A percentile compares a stretch with the other conserved stretches of the same genome.
Evolutionary conservation across 108 stramenopile species (phyloP).

Genomic region (Schizochytrium sp.): DNA sequence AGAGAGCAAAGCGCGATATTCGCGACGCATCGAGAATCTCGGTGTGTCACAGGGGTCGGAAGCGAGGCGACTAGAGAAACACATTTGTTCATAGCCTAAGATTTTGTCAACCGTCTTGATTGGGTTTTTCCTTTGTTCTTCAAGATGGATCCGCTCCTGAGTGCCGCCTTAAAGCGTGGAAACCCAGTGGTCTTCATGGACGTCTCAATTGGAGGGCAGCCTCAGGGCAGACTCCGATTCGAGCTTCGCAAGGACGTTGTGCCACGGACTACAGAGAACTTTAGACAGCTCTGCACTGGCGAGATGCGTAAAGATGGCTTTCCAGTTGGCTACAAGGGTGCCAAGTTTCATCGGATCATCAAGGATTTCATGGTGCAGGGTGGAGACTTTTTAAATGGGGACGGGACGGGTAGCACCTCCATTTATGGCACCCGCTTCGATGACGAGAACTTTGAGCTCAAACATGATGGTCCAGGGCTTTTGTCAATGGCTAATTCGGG

Average conservation of each 20-base stretch:
- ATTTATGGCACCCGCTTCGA: conserved; percentile 87
- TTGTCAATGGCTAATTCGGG: conserved; percentile 94
- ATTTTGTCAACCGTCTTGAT: neutral
- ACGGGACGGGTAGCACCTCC: conserved; percentile 90
- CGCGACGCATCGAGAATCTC: no score
- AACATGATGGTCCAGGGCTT: conserved; percentile 85
- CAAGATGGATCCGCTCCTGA: neutral
- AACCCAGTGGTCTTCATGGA: conserved; percentile 62
- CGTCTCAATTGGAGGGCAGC: conserved; percentile 58
- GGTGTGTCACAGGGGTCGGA: no score
- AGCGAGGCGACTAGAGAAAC: no score
- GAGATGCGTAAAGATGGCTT: conserved; percentile 86
- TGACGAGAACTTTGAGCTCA: conserved; percentile 94
- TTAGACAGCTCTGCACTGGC: conserved; percentile 64
- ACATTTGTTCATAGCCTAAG: neutral
- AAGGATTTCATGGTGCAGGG: conserved; percentile 93
- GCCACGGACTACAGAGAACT: conserved; percentile 90
- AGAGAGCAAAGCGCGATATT: no score
- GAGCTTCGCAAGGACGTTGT: conserved; percentile 88
- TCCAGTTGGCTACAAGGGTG: conserved; percentile 77
- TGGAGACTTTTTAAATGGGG: conserved; percentile 77
- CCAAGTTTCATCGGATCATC: conserved; percentile 90
- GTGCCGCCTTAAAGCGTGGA: conserved; percentile 50
- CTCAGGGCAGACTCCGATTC: conserved; percentile 77
- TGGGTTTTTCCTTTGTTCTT: neutral